A percentile compares a stretch with the other conserved stretches of the same genome.
phyloP scores from a whole-genome alignment of 352 stramenopile species.

The Phytophthora meadii region DNA sequence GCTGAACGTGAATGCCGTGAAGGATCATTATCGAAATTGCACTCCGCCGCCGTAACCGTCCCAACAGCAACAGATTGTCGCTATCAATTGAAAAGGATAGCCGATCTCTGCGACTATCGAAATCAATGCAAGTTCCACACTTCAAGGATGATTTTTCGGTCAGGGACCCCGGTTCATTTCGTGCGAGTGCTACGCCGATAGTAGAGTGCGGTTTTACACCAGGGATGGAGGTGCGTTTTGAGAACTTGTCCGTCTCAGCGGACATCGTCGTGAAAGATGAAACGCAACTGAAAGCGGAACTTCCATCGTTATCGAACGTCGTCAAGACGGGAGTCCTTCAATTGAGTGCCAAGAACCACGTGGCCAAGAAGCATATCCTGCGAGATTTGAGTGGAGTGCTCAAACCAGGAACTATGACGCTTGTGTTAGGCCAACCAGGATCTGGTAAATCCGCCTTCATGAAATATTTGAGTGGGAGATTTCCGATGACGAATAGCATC shows the following conservation, averaged over 20 bases:
- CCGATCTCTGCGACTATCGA: background rate
- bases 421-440: slow-evolving; percentile 40
- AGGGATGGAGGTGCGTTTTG: slow-evolving; percentile 41
- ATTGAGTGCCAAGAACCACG: slow-evolving; percentile 1
- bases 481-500: slow-evolving; percentile 46
- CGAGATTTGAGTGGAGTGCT: slow-evolving; percentile 31
- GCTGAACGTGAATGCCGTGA: too few relatives aligned
- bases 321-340: slow-evolving; percentile 10
- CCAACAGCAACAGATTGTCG: too few relatives aligned
- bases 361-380: slow-evolving; percentile 17
- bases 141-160: too few relatives aligned
- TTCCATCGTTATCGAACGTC: slow-evolving; percentile 29
- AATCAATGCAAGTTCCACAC: background rate
- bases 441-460: slow-evolving; percentile 29
- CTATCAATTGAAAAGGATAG: too few relatives aligned
- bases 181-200: background rate
- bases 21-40: too few relatives aligned
- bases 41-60: too few relatives aligned
- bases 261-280: slow-evolving; percentile 28
- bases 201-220: background rate
- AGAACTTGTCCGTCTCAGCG: slow-evolving; percentile 37
- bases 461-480: slow-evolving; percentile 53
- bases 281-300: slow-evolving; percentile 13
- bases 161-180: background rate
- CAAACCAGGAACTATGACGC: slow-evolving; percentile 37